Evolutionary conservation across 192 early-diverging fungal species (phyloP), one percentile per base, ranked within the genome.

Genomic region (Coemansia umbellata): DNA sequence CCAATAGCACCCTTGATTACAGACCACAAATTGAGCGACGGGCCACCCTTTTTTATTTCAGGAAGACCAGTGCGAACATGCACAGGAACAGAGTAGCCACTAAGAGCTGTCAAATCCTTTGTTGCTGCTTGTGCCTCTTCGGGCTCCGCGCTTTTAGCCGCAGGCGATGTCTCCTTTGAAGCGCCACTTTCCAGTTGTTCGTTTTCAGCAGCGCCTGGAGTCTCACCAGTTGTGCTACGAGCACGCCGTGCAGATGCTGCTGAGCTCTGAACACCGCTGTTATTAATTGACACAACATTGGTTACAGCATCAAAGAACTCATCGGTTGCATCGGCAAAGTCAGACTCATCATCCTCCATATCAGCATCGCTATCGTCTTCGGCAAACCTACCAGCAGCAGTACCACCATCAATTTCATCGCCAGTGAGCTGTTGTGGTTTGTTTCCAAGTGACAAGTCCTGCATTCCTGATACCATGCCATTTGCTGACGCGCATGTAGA

Each of bases 1-100:
- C 92, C 92, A 22, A 94, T 89, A 3, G 90, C 87, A 37, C 84
- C 86, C 70, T 89, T 92, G 27, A 94, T 75, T 50, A 94, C 84
- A n/a, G 85, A 82, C 90, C 92, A 94, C 57, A 92, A 68, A 14
- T 82, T 82, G 26, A 92, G 80, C 21, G 81, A 75, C n/a, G 91
- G 91, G 7, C 62, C 59, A 24, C 81, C 69, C 19, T 47, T 58
- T 4, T 48, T 72, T 58, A 50, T 74, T 40, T 45, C 72, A 10
- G 84, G 83, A 31, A 87, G 73, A 7, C 58, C 41, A 0, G 60
- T 59, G 37, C 81, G 83, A 19, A 79, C 45, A 7, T 33, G 31
- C 28, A 48, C 58, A 4, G 55, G 49, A 9, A 39, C 31, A 0
- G 53, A 7, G 26, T 78, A 78, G 5, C 76, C 76, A 54, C 66